phyloP scores from a whole-genome alignment of 75 land plant species.

The Cupressus sempervirens region DNA sequence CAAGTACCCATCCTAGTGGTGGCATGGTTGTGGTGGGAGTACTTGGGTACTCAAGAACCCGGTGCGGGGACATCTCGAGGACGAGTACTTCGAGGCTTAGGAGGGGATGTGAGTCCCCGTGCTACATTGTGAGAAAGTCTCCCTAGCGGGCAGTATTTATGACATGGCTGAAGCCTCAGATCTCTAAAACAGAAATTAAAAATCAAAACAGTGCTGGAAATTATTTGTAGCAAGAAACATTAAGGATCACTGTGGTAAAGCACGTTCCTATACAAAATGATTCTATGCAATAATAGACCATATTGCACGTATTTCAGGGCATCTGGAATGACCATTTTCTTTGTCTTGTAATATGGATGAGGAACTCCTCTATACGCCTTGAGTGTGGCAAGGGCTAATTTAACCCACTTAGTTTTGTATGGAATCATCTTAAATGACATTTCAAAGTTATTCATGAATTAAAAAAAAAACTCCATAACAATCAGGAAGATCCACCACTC shows the following conservation, averaged over 20 bases:
- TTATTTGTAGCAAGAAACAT: not conserved
- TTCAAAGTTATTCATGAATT: not conserved
- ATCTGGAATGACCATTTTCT: slow-evolving; percentile 72
- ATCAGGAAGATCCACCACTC: not conserved
- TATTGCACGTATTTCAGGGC: slow-evolving; percentile 53
- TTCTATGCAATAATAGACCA: not conserved
- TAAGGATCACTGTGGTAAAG: not conserved
- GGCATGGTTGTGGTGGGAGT: no score
- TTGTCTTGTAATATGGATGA: slow-evolving; percentile 59
- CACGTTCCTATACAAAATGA: not conserved
- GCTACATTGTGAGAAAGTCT: no score
- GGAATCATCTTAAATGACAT: slow-evolving; percentile 64
- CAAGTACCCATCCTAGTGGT: no score
- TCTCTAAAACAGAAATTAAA: slow-evolving; percentile 33
- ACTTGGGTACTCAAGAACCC: no score
- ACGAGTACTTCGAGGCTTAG: no score
- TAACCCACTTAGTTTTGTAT: slow-evolving; percentile 79
- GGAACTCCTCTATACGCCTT: slow-evolving; percentile 71
- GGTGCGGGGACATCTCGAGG: no score
- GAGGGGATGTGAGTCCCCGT: no score
- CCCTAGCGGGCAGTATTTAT: slow-evolving; percentile 68
- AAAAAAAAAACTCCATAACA: slow-evolving; percentile 1
- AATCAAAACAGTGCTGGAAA: not conserved
- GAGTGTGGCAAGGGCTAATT: slow-evolving; percentile 59
- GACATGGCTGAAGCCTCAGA: slow-evolving; percentile 69